These are phyloP conservation scores for Neophaeococcomyces mojaviensis DNA, from an alignment of 2,329 filamentous ascomycete species.

Conservation along the genomic window DNA sequence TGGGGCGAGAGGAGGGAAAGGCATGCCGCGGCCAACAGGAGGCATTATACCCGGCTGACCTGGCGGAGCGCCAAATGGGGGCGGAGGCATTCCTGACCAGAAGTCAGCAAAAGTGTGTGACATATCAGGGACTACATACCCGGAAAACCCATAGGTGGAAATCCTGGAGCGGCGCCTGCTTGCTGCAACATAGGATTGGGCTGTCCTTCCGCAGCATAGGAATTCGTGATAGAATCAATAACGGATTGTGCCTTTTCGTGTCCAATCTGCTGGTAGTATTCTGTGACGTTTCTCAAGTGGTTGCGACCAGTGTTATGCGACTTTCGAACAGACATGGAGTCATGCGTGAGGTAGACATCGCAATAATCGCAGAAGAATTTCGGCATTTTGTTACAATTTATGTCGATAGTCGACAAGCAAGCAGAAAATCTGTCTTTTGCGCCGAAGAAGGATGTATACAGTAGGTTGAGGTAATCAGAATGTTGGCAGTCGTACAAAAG, in stretches of 20 bases:
- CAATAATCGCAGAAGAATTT: slow-evolving; percentile 97
- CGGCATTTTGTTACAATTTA: slow-evolving; percentile 56
- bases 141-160: slow-evolving; percentile 56
- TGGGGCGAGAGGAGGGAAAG: slow-evolving; percentile 45
- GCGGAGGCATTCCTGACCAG: slow-evolving; percentile 41
- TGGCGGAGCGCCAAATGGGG: slow-evolving; percentile 45
- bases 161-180: slow-evolving; percentile 38
- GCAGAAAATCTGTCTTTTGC: background rate
- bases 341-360: slow-evolving; percentile 99
- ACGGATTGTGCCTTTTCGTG: slow-evolving; percentile 98
- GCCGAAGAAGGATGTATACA: no score
- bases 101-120: slow-evolving; percentile 5
- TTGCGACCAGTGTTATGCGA: slow-evolving; percentile 96
- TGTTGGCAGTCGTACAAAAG: no score
- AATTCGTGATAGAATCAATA: slow-evolving; percentile 94
- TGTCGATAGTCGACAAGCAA: background rate
- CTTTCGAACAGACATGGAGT: slow-evolving; percentile 99
- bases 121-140: slow-evolving; percentile 35
- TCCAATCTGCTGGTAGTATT: slow-evolving; percentile 98
- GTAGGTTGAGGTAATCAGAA: no score
- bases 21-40: slow-evolving; percentile 48
- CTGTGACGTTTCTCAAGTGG: slow-evolving; percentile 92
- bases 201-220: slow-evolving; percentile 91
- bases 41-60: slow-evolving; percentile 37
- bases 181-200: slow-evolving; percentile 78